phyloP scores from a whole-genome alignment of 345 rosid genomes.

The Eucalyptus victrix region DNA sequence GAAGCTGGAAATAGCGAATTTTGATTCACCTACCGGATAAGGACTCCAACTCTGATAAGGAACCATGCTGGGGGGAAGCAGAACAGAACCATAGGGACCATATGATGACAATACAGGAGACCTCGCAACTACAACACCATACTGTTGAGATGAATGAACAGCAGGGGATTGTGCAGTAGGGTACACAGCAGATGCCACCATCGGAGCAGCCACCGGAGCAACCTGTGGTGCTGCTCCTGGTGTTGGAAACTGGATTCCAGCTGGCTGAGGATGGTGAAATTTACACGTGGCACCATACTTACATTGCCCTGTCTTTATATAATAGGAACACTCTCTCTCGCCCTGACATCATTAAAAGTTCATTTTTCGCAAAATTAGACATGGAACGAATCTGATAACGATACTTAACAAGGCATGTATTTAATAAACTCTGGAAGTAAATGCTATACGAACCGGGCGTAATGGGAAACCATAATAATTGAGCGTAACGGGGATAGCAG shows the following conservation, averaged over 20 bases:
- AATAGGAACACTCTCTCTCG: constrained; percentile 81
- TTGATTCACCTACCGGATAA: constrained; percentile 42
- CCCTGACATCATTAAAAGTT: constrained; percentile 38
- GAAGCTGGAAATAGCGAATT: not conserved
- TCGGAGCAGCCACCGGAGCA: constrained; percentile 24
- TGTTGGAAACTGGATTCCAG: constrained; percentile 33
- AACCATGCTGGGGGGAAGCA: constrained; percentile 64
- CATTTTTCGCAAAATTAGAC: not conserved
- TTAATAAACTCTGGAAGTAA: not conserved
- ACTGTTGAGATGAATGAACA: constrained; percentile 59
- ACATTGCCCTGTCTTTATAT: constrained; percentile 86
- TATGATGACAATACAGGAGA: constrained; percentile 63
- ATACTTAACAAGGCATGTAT: not conserved
- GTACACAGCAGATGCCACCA: constrained; percentile 32
- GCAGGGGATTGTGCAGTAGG: constrained; percentile 43
- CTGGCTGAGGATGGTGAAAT: constrained; percentile 77
- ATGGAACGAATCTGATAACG: not conserved
- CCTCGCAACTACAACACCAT: constrained; percentile 64
- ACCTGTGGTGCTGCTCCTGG: constrained; percentile 35
- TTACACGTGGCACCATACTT: constrained; percentile 83
- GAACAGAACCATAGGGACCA: constrained; percentile 68
- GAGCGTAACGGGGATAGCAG: constrained; percentile 33
- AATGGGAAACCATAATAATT: constrained; percentile 75
- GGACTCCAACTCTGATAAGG: constrained; percentile 64
- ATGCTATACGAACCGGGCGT: constrained; percentile 8